phyloP scores from a whole-genome alignment of 106 monocot species.

The Chionographis japonica region DNA sequence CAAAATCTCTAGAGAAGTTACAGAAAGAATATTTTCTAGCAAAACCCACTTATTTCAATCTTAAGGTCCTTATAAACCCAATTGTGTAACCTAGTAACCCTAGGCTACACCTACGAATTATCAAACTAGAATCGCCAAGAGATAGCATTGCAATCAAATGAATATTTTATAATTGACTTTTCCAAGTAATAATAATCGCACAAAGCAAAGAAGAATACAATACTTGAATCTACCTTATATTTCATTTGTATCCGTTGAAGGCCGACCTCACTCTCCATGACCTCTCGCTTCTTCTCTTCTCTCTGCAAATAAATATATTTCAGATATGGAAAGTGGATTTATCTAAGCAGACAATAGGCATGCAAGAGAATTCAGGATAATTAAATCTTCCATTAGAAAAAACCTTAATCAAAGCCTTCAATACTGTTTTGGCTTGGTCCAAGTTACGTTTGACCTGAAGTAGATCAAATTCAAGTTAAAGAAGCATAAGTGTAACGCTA shows the following conservation, averaged over 20 bases:
- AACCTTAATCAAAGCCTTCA: conserved; percentile 86
- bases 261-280: conserved; percentile 65
- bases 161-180: too few species aligned
- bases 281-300: conserved; percentile 88
- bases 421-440: conserved; percentile 74
- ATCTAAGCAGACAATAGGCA: too few species aligned
- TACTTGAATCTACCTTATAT: conserved; percentile 56
- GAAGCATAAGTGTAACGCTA: too few species aligned
- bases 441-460: conserved; percentile 90
- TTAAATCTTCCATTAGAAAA: not conserved
- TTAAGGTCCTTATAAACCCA: too few species aligned
- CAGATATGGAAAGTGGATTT: not conserved
- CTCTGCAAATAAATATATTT: conserved; percentile 47
- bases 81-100: too few species aligned
- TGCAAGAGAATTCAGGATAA: not conserved
- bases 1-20: too few species aligned
- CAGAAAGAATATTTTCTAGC: too few species aligned
- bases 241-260: conserved; percentile 81
- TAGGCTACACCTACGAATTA: too few species aligned
- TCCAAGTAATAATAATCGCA: not conserved
- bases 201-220: not conserved
- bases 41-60: too few species aligned
- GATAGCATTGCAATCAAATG: too few species aligned
- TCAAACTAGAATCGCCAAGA: too few species aligned
- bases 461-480: not conserved